A percentile compares a stretch with the other conserved stretches of the same genome.
Conservation (phyloP, 129 eudicot species). For the Saposhnikovia divaricata region DNA sequence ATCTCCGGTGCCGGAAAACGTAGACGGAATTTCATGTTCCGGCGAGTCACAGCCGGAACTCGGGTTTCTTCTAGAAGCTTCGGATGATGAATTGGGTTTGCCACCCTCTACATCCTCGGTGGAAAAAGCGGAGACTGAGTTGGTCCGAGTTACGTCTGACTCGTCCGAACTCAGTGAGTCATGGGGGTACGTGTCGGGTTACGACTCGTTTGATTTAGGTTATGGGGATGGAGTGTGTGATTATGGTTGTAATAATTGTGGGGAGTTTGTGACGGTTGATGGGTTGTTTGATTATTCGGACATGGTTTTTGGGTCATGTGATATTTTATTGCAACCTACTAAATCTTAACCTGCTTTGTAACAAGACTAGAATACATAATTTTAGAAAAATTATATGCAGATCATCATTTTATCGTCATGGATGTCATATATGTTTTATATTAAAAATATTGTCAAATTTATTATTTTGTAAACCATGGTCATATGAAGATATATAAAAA, state of each 20-base stretch:
- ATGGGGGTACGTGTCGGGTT: constrained; percentile 39
- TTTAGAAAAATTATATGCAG: too few species aligned
- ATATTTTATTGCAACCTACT: constrained; percentile 46
- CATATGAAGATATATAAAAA: too few species aligned
- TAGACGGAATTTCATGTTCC: constrained; percentile 2
- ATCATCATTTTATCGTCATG: too few species aligned
- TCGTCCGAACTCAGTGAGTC: constrained; percentile 43
- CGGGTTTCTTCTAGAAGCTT: constrained; percentile 44
- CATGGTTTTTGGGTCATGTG: constrained; percentile 43
- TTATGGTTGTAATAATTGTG: background rate
- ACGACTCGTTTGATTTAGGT: constrained; percentile 55
- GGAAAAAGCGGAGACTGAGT: constrained; percentile 22
- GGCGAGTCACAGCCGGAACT: constrained; percentile 45
- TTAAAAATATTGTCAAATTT: too few species aligned
- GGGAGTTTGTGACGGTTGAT: constrained; percentile 61
- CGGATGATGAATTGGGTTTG: constrained; percentile 50
- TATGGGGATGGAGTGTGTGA: constrained; percentile 12
- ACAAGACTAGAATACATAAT: background rate
- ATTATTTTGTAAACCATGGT: too few species aligned
- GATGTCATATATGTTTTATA: accelerated
- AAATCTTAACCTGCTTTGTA: constrained; percentile 53
- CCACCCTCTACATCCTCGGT: constrained; percentile 36
- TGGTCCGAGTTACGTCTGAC: constrained; percentile 36
- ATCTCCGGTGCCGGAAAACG: background rate
- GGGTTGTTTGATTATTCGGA: constrained; percentile 80